phyloP scores from a whole-genome alignment of 176 grass and related monocot genomes.

The Oryza coarctata region DNA sequence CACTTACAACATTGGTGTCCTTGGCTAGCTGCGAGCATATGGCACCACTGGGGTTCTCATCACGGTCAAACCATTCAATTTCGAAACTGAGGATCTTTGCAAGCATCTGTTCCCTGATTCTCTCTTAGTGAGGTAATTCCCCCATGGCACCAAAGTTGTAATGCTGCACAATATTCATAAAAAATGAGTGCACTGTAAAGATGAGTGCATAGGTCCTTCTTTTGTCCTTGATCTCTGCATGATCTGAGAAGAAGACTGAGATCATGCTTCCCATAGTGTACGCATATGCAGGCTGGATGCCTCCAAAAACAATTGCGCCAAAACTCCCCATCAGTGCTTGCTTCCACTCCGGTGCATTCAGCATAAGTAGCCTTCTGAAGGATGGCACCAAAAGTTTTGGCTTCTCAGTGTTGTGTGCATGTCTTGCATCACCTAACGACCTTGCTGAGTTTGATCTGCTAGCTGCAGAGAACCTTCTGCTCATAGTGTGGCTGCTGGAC shows the following conservation, averaged over 20 bases:
- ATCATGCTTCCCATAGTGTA: slow-evolving; percentile 94
- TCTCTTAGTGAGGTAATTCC: slow-evolving; percentile 97
- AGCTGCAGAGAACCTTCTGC: slow-evolving; percentile 69
- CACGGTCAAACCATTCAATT: slow-evolving; percentile 90
- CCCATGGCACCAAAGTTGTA: slow-evolving; percentile 98
- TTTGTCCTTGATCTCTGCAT: slow-evolving; percentile 69
- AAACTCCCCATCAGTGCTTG: slow-evolving; percentile 67
- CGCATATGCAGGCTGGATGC: slow-evolving; percentile 79
- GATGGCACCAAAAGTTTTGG: slow-evolving; percentile 59
- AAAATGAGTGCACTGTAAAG: slow-evolving; percentile 75
- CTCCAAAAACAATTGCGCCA: slow-evolving; percentile 79
- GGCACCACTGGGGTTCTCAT: slow-evolving; percentile 92
- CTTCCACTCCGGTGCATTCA: slow-evolving; percentile 93
- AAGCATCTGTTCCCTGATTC: slow-evolving; percentile 80
- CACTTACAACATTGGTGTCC: slow-evolving; percentile 82
- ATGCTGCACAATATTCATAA: slow-evolving; percentile 89
- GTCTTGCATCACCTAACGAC: slow-evolving; percentile 50
- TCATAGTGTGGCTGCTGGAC: slow-evolving; percentile 78
- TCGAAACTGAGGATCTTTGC: slow-evolving; percentile 91
- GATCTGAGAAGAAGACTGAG: slow-evolving; percentile 84
- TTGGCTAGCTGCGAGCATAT: slow-evolving; percentile 91
- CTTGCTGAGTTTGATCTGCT: slow-evolving; percentile 78
- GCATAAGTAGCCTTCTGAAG: slow-evolving; percentile 79
- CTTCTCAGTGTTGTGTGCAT: slow-evolving; percentile 26
- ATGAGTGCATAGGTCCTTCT: slow-evolving; percentile 73